These are phyloP conservation scores for Xylaria sp. DNA, from an alignment of 2,329 filamentous ascomycete species.

Conservation along the genomic window DNA sequence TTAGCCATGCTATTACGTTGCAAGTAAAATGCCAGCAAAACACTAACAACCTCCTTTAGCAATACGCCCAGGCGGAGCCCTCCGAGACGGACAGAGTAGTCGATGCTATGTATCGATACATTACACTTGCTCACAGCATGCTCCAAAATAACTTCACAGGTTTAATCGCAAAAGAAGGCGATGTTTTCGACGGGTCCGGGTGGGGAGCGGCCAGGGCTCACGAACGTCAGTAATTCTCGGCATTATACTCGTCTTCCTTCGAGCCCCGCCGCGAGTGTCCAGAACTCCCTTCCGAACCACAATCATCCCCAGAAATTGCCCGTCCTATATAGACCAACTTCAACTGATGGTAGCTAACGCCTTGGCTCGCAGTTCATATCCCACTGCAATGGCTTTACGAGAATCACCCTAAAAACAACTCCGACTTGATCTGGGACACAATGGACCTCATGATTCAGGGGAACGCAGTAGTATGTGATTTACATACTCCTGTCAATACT, in stretches of 20 bases:
- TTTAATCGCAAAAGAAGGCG: slow-evolving; percentile 57
- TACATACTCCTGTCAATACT: neutral
- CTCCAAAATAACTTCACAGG: slow-evolving; percentile 64
- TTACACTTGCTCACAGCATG: slow-evolving; percentile 64
- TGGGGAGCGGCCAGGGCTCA: slow-evolving; percentile 53
- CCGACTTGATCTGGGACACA: slow-evolving; percentile 53
- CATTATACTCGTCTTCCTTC: neutral
- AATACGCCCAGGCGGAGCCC: slow-evolving; percentile 61
- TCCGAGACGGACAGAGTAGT: slow-evolving; percentile 57
- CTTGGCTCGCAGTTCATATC: slow-evolving; percentile 23
- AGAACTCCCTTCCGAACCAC: neutral
- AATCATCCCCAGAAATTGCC: too few relatives aligned
- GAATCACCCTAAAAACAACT: slow-evolving; percentile 49
- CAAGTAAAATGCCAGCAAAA: slow-evolving; percentile 16
- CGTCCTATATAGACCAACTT: neutral
- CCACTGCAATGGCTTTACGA: slow-evolving; percentile 56
- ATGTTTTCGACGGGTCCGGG: slow-evolving; percentile 54
- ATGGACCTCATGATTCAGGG: slow-evolving; percentile 62
- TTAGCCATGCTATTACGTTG: neutral
- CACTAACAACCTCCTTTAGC: slow-evolving; percentile 46
- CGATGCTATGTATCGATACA: slow-evolving; percentile 61
- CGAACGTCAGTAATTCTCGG: slow-evolving; percentile 46
- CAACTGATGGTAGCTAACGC: neutral
- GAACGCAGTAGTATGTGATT: slow-evolving; percentile 51
- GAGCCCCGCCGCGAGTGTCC: neutral